These are phyloP conservation scores for Juncus effusus DNA, from an alignment of 176 grass and related monocot genomes.

Conservation along the genomic window DNA sequence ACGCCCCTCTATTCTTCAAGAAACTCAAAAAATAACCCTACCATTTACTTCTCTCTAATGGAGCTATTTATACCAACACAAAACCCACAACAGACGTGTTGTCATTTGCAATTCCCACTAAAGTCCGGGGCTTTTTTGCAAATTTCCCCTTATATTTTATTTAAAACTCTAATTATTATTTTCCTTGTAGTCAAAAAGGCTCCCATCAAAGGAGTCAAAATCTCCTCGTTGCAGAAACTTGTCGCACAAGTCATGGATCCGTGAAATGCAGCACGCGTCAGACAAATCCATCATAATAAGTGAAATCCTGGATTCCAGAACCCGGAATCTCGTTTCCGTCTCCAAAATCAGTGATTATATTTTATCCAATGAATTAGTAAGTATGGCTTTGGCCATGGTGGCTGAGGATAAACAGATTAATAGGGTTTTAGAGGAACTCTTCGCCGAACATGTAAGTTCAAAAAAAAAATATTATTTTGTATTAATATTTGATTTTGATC, in stretches of 20 bases:
- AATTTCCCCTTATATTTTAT: background rate
- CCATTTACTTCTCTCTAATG: too few relatives aligned
- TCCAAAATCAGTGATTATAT: constrained; percentile 98
- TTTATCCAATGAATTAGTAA: constrained; percentile 92
- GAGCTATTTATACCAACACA: background rate
- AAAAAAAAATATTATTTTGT: background rate
- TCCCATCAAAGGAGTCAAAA: constrained; percentile 74
- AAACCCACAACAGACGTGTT: constrained; percentile 4
- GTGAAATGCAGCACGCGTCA: constrained; percentile 94
- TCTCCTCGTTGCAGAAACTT: constrained; percentile 60
- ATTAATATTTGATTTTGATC: constrained; percentile 39
- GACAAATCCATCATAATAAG: constrained; percentile 99
- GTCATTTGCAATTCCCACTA: too few relatives aligned
- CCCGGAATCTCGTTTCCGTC: constrained; percentile 88
- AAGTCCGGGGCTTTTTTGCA: too few relatives aligned
- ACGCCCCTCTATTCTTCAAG: too few relatives aligned
- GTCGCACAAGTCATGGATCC: constrained; percentile 79
- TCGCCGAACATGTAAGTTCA: constrained; percentile 82
- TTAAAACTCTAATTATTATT: constrained; percentile 21
- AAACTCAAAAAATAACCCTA: too few relatives aligned
- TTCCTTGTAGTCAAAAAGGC: constrained; percentile 76
- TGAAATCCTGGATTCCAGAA: constrained; percentile 94
- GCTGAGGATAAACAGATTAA: constrained; percentile 99
- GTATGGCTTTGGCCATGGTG: constrained; percentile 99
- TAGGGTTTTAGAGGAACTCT: constrained; percentile 89